Percentiles rank a stretch among this genome's conserved stretches.
These are phyloP conservation scores for Eremothecium cymbalariae DNA, from an alignment of 1,139 yeast genomes.

Conservation along the genomic window DNA sequence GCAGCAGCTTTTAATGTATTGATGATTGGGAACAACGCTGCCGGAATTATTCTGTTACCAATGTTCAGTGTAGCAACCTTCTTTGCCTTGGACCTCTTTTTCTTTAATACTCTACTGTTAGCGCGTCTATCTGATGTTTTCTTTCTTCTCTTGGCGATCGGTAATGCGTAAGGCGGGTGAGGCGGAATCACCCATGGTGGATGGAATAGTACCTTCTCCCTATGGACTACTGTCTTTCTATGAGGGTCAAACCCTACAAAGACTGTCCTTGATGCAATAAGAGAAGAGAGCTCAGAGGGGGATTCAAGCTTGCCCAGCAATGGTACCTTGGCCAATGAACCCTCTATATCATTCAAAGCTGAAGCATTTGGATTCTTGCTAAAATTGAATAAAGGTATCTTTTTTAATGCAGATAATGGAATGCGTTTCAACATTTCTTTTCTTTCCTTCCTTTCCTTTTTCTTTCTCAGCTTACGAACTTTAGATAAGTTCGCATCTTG, in stretches of 20 bases:
- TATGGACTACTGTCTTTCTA: conserved; percentile 24
- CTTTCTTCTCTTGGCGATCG: conserved; percentile 26
- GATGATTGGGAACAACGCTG: conserved; percentile 26
- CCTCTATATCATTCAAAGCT: conserved; percentile 16
- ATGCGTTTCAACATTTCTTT: conserved; percentile 18
- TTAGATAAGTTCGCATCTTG: conserved; percentile 11
- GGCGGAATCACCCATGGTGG: conserved; percentile 29
- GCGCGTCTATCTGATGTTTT: conserved; percentile 8
- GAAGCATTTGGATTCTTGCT: conserved; percentile 12
- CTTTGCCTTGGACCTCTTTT: conserved; percentile 7
- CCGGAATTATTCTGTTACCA: conserved; percentile 23
- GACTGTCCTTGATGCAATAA: background rate
- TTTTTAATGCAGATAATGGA: conserved; percentile 22
- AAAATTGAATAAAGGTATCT: conserved; percentile 26
- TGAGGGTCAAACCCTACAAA: background rate
- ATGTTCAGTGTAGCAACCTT: conserved; percentile 8
- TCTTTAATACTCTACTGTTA: conserved; percentile 7
- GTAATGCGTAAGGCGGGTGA: conserved; percentile 29
- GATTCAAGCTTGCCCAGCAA: conserved; percentile 8
- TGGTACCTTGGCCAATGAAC: conserved; percentile 15
- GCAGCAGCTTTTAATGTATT: conserved; percentile 31
- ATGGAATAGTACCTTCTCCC: conserved; percentile 29
- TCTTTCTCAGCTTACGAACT: conserved; percentile 13
- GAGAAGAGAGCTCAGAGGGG: no score
- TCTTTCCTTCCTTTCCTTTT: conserved; percentile 19